Conservation (phyloP, 305 asterid species). For the Fraxinus sp. region DNA sequence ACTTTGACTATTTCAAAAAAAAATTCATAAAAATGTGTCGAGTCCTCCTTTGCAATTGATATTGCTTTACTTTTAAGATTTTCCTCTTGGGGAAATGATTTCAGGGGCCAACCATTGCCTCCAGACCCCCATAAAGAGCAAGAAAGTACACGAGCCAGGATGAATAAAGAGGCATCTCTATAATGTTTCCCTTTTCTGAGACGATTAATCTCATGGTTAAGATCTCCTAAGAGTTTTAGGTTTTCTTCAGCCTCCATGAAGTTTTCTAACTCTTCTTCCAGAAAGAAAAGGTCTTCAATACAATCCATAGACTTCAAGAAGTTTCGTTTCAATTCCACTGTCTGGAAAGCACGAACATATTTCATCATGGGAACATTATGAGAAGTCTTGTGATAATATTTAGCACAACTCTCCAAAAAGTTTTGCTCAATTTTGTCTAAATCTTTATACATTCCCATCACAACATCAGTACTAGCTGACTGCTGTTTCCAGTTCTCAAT, state of each 20-base stretch:
- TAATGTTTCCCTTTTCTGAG: conserved; percentile 40
- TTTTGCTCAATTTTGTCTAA: conserved; percentile 41
- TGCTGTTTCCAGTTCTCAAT: conserved; percentile 56
- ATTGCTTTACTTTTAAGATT: conserved; percentile 40
- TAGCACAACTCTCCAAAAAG: conserved; percentile 51
- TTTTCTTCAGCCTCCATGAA: conserved; percentile 61
- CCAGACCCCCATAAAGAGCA: conserved; percentile 52
- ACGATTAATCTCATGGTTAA: conserved; percentile 45
- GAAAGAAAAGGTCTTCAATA: conserved; percentile 41
- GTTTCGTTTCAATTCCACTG: conserved; percentile 41
- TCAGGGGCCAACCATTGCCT: conserved; percentile 53
- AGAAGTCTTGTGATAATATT: conserved; percentile 27
- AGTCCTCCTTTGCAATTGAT: conserved; percentile 32
- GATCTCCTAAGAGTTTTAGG: conserved; percentile 45
- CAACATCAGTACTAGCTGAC: conserved; percentile 11
- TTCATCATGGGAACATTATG: conserved; percentile 48
- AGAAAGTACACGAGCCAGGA: conserved; percentile 37
- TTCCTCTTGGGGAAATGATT: conserved; percentile 40
- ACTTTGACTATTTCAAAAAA: conserved; percentile 34
- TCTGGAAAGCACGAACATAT: conserved; percentile 47
- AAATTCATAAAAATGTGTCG: conserved; percentile 34
- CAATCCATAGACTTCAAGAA: conserved; percentile 46
- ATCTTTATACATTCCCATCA: conserved; percentile 18
- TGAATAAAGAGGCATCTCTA: conserved; percentile 34
- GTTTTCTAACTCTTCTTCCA: conserved; percentile 58